Evolutionary conservation across 768 basidiomycete species (phyloP).

Genomic region (Amanita rimosa): DNA sequence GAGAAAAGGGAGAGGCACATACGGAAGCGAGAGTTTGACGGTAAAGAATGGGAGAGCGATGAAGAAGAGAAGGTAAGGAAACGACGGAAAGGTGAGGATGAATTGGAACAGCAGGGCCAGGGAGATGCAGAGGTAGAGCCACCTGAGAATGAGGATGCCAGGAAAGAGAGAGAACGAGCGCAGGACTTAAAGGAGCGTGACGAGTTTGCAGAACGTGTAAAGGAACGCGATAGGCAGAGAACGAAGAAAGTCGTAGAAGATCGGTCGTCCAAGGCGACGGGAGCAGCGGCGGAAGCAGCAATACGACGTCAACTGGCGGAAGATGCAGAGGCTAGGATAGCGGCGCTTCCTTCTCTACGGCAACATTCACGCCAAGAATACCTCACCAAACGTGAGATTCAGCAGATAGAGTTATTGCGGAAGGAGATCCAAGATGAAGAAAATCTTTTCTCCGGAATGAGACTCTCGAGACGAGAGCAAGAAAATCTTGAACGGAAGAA

Average conservation of each 20-base stretch:
- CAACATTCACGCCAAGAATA: constrained; percentile 92
- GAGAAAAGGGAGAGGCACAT: constrained; percentile 51
- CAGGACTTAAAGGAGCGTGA: constrained; percentile 84
- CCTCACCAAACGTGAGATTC: constrained; percentile 90
- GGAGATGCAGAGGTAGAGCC: constrained; percentile 31
- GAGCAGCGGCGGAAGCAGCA: constrained; percentile 74
- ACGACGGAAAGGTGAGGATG: constrained; percentile 43
- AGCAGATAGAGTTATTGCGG: constrained; percentile 87
- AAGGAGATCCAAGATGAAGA: constrained; percentile 94
- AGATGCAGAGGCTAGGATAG: constrained; percentile 45
- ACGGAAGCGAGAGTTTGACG: constrained; percentile 74
- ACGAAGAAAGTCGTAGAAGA: constrained; percentile 91
- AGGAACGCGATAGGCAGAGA: constrained; percentile 69
- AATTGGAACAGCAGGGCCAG: constrained; percentile 19
- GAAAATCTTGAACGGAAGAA: constrained; percentile 85
- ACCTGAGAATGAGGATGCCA: constrained; percentile 60
- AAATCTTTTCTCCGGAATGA: constrained; percentile 84
- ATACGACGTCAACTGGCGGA: constrained; percentile 75
- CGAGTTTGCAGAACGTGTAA: constrained; percentile 85
- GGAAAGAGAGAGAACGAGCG: constrained; percentile 61
- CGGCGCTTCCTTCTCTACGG: constrained; percentile 62
- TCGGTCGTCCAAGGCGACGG: constrained; percentile 66
- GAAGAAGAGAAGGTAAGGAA: constrained; percentile 73
- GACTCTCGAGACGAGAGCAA: constrained; percentile 73
- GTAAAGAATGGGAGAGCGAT: constrained; percentile 84